These are phyloP conservation scores for Calonectria pteridis DNA, from an alignment of 2,329 filamentous ascomycete species.

Conservation along the genomic window DNA sequence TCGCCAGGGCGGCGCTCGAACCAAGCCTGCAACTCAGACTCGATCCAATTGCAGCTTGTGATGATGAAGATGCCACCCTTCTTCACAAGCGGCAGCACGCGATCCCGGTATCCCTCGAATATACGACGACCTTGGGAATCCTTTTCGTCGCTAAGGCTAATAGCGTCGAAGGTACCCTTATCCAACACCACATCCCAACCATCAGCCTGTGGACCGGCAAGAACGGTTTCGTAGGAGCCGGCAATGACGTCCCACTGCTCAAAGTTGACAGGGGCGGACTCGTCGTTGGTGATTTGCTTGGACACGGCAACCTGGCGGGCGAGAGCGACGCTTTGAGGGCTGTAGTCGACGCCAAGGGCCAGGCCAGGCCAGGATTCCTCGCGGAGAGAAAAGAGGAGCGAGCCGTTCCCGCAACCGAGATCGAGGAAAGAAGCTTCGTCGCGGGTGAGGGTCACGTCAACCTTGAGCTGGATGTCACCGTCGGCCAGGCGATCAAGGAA, in stretches of 20 bases:
- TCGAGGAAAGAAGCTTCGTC: conserved; percentile 77
- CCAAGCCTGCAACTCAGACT: conserved; percentile 85
- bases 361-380: conserved; percentile 73
- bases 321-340: conserved; percentile 77
- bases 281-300: conserved; percentile 33
- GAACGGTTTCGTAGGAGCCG: conserved; percentile 52
- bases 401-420: conserved; percentile 94
- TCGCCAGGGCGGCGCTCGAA: conserved; percentile 64
- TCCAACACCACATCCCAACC: conserved; percentile 95
- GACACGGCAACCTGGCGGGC: conserved; percentile 72
- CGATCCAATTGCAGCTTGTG: conserved; percentile 99
- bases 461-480: conserved; percentile 37
- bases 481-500: conserved; percentile 67
- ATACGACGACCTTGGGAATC: conserved; percentile 68
- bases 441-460: conserved; percentile 35
- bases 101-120: conserved; percentile 80
- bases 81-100: conserved; percentile 77
- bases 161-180: conserved; percentile 97
- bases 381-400: conserved; percentile 85
- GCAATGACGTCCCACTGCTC: conserved; percentile 74
- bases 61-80: conserved; percentile 81
- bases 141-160: conserved; percentile 77
- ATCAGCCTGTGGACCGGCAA: conserved; percentile 44
- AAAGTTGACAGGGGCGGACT: conserved; percentile 54
- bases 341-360: conserved; percentile 93